phyloP scores from a whole-genome alignment of 805 yeast genomes.

The Metahyphopichia silvanorum region DNA sequence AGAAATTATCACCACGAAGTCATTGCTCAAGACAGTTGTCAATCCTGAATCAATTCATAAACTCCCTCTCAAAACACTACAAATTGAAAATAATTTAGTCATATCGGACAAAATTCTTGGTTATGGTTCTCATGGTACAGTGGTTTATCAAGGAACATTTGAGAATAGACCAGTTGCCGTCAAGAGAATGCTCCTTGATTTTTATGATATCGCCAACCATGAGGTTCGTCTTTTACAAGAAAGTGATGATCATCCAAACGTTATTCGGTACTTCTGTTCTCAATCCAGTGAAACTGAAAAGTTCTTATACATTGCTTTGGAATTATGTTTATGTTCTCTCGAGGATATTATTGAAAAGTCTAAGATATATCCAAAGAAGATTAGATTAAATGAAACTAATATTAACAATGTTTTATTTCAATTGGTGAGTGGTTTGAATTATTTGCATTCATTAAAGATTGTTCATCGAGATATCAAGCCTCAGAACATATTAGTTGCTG shows the following conservation, averaged over 20 bases:
- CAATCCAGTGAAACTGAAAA: conserved; percentile 70
- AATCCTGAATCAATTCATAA: conserved; percentile 9
- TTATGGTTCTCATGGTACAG: conserved; percentile 95
- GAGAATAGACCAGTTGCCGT: conserved; percentile 95
- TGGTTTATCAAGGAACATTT: conserved; percentile 85
- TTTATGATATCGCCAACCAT: conserved; percentile 89
- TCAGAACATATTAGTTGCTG: conserved; percentile 84
- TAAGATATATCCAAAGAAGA: conserved; percentile 32
- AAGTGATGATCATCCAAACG: conserved; percentile 96
- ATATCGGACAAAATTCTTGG: conserved; percentile 81
- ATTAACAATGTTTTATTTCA: conserved; percentile 63
- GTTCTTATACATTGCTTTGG: conserved; percentile 89
- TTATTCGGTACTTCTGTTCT: conserved; percentile 89
- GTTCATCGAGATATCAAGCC: conserved; percentile 96
- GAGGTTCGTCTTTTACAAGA: conserved; percentile 86
- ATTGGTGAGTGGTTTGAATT: conserved; percentile 79
- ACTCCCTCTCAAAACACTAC: conserved; percentile 28
- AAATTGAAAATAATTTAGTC: conserved; percentile 48
- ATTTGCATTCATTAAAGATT: conserved; percentile 83
- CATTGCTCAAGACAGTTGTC: conserved; percentile 21
- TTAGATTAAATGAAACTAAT: conserved; percentile 18
- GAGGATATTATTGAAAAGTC: conserved; percentile 76
- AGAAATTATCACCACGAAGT: conserved; percentile 22
- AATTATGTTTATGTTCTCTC: conserved; percentile 82
- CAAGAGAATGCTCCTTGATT: conserved; percentile 88